phyloP scores from a whole-genome alignment of 805 yeast genomes.

The Candida berthetii region DNA sequence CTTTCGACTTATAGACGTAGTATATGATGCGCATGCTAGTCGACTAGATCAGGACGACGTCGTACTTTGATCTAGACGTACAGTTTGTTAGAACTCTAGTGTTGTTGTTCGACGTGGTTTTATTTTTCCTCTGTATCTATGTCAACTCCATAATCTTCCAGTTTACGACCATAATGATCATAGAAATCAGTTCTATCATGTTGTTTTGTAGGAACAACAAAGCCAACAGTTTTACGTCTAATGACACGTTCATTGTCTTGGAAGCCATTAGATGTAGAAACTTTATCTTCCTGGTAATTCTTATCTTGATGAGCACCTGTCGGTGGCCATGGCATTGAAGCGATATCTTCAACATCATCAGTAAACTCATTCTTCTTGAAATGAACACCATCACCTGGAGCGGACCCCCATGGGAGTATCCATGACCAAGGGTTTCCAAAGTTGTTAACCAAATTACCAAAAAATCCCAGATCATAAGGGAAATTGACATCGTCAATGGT shows the following conservation, averaged over 20 bases:
- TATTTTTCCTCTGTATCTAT: slow-evolving; percentile 42
- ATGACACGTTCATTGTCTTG: slow-evolving; percentile 21
- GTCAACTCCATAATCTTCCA: slow-evolving; percentile 88
- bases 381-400: slow-evolving; percentile 52
- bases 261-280: slow-evolving; percentile 2
- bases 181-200: slow-evolving; percentile 49
- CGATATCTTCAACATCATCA: slow-evolving; percentile 45
- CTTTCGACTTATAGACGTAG: too few species aligned
- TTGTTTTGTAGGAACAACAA: slow-evolving; percentile 20
- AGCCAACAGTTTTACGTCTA: slow-evolving; percentile 16
- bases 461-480: slow-evolving; percentile 74
- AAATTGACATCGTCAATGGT: slow-evolving; percentile 65
- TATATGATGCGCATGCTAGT: too few species aligned
- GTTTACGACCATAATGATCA: slow-evolving; percentile 72
- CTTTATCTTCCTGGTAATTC: background rate
- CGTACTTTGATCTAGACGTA: too few species aligned
- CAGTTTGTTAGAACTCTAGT: too few species aligned
- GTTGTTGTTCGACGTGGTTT: too few species aligned
- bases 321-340: slow-evolving; percentile 89
- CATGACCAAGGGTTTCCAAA: slow-evolving; percentile 62
- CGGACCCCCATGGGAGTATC: slow-evolving; percentile 66
- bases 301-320: slow-evolving; percentile 55
- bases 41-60: too few species aligned
- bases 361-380: slow-evolving; percentile 52
- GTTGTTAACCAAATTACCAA: slow-evolving; percentile 42